Base-by-base conservation (phyloP, 108 stramenopile genomes). In the Pseudonitzschia multistriata region DNA sequence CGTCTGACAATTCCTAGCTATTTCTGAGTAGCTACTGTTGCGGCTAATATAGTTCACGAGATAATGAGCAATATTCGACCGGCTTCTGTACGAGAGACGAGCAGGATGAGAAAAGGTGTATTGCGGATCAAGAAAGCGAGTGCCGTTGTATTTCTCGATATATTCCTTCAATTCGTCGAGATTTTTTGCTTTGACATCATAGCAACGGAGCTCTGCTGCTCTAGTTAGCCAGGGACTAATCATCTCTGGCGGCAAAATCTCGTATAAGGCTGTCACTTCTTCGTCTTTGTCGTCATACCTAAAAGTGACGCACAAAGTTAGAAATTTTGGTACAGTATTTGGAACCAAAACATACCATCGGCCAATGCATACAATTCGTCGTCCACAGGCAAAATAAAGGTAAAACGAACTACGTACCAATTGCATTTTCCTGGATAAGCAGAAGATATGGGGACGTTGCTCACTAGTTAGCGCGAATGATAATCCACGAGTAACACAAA, bases 1-100 rank as follows among this genome's bases (percentile, higher is more conserved):
- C 8, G 86, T 87, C 67, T 90, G 89, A 70, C 85, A 85, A 36
- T 85, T 85, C n/a, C 80, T 74, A 60, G 54, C 70, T n/a, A 85
- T 39, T 62, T 90, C 89, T 2, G 72, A 75, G 66, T 90, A 90
- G 22, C 69, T 60, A 15, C 63, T 40, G 62, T 87, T 84, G 10
- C 84, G 74, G 25, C 70, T 37, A 40, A 87, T 81, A 72, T 87
- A 90, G 70, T 87, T 90, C 69, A 82, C 45, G 31, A 87, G 53
- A 68, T 87, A 87, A 24, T 80, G 83, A 13, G 85, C 84, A 49
- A 90, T 72, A 42, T 85, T 29, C 29, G 62, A 53, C 56, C 81
- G 71, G 21, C 77, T 76, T 60, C 81, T 69, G 67, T 79, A 84
- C 15, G 81, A 74, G 36, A 88, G 49, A 36, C 88, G 79, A 13